phyloP scores from a whole-genome alignment of 2,329 filamentous ascomycete genomes.

The Microsporum ferrugineum region DNA sequence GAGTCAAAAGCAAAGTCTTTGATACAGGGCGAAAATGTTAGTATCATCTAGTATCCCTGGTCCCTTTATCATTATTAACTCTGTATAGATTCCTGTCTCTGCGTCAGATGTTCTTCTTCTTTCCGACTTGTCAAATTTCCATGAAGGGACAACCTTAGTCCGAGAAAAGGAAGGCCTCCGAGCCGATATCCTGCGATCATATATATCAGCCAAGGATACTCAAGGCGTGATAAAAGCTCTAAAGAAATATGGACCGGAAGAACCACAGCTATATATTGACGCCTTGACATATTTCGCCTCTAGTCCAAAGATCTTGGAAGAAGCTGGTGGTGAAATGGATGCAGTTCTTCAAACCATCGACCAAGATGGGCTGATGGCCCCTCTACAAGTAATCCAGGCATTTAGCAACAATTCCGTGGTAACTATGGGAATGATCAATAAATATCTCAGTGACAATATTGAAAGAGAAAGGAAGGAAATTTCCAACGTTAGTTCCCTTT shows the following conservation, averaged over 20 bases:
- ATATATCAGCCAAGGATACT: conserved; percentile 85
- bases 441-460: conserved; percentile 80
- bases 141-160: conserved; percentile 80
- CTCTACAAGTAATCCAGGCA: conserved; percentile 90
- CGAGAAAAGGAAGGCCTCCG: conserved; percentile 85
- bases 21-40: conserved; percentile 64
- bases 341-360: conserved; percentile 76
- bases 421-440: conserved; percentile 95
- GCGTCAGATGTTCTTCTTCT: conserved; percentile 88
- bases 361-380: conserved; percentile 82
- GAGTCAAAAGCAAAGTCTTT: conserved; percentile 81
- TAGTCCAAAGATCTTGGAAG: conserved; percentile 64
- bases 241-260: conserved; percentile 79
- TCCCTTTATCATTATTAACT: conserved; percentile 11
- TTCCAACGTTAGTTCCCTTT: conserved; percentile 36
- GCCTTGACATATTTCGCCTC: conserved; percentile 90
- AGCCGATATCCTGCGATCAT: conserved; percentile 94
- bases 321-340: conserved; percentile 77
- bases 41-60: conserved; percentile 7
- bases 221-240: conserved; percentile 79
- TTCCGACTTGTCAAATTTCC: conserved; percentile 83
- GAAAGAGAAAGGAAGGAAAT: conserved; percentile 82
- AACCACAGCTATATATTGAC: conserved; percentile 84
- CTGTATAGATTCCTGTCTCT: conserved; percentile 58
- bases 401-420: conserved; percentile 69